Conservation (phyloP, 768 basidiomycete species). For the Leucosporidium scottii region DNA sequence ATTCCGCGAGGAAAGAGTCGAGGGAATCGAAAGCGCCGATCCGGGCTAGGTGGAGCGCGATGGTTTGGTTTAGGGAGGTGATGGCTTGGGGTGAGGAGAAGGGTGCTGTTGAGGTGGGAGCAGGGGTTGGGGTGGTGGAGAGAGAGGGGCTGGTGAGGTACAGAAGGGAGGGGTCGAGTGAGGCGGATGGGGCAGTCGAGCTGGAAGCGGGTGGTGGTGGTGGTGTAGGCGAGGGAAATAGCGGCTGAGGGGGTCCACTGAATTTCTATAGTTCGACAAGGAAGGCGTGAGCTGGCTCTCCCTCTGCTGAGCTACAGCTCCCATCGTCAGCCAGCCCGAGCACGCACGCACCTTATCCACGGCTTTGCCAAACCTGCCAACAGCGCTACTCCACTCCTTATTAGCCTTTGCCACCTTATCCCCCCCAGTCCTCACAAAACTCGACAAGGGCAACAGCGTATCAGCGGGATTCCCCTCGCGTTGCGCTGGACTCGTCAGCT, state of each 20-base stretch:
- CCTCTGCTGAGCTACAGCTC: not conserved
- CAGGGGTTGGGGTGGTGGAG: conserved; percentile 49
- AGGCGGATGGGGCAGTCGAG: not conserved
- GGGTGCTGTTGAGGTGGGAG: conserved; percentile 51
- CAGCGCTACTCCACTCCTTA: conserved; percentile 74
- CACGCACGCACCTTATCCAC: conserved; percentile 72
- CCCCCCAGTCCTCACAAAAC: conserved; percentile 15
- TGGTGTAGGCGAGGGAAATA: conserved; percentile 18
- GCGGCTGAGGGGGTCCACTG: conserved; percentile 8
- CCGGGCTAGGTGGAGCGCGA: conserved; percentile 57
- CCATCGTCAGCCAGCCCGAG: too few species aligned
- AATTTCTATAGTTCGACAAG: not conserved
- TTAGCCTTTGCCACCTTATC: conserved; percentile 62
- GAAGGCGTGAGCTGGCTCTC: too few species aligned
- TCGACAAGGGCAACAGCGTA: conserved; percentile 10
- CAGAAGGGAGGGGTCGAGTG: conserved; percentile 1
- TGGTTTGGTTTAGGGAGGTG: conserved; percentile 28
- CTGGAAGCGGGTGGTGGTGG: not conserved
- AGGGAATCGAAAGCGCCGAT: conserved; percentile 58
- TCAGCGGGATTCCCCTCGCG: not conserved
- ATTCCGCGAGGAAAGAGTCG: conserved; percentile 68
- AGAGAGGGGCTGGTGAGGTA: conserved; percentile 19
- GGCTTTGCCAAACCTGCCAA: conserved; percentile 72
- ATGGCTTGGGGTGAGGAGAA: conserved; percentile 22
- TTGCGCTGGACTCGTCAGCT: conserved; percentile 1